Evolutionary conservation across 495 filamentous ascomycete genomes (phyloP).

Genomic region (Aspergillus bridgeri): DNA sequence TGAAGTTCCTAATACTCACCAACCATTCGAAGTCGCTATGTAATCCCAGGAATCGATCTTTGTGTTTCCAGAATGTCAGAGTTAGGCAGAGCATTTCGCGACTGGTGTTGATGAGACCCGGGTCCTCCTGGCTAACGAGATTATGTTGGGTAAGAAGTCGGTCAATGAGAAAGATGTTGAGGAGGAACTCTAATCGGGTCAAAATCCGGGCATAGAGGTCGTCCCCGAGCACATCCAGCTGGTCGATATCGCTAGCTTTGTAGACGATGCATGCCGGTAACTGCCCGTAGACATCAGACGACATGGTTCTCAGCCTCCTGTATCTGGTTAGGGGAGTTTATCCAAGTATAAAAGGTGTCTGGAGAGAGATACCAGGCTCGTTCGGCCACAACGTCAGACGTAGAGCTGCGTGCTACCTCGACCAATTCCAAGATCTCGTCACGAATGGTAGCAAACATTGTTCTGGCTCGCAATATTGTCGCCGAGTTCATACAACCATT

Average conservation of each 20-base stretch:
- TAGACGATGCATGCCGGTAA: background rate
- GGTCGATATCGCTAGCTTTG: background rate
- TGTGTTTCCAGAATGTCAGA: slow-evolving; percentile 8
- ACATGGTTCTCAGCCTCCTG: background rate
- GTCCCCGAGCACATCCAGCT: background rate
- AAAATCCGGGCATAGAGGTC: background rate
- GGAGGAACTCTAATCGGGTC: background rate
- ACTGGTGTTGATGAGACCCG: background rate
- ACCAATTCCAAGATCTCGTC: slow-evolving; percentile 5
- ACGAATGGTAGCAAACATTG: slow-evolving; percentile 9
- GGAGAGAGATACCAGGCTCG: background rate
- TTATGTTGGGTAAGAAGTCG: slow-evolving; percentile 1
- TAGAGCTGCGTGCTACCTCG: background rate
- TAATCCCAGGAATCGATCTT: background rate
- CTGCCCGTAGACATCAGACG: background rate
- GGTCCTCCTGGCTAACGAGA: background rate
- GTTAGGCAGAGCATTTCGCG: slow-evolving; percentile 1
- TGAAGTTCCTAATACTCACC: background rate
- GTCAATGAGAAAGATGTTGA: slow-evolving; percentile 5
- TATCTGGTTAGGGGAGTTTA: background rate
- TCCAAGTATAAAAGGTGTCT: background rate
- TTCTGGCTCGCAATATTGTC: background rate
- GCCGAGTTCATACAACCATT: background rate
- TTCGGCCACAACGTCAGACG: background rate
- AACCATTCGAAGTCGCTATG: slow-evolving; percentile 8